These are phyloP conservation scores for Biscogniauxia marginata DNA, from an alignment of 2,329 filamentous ascomycete genomes.

Conservation along the genomic window DNA sequence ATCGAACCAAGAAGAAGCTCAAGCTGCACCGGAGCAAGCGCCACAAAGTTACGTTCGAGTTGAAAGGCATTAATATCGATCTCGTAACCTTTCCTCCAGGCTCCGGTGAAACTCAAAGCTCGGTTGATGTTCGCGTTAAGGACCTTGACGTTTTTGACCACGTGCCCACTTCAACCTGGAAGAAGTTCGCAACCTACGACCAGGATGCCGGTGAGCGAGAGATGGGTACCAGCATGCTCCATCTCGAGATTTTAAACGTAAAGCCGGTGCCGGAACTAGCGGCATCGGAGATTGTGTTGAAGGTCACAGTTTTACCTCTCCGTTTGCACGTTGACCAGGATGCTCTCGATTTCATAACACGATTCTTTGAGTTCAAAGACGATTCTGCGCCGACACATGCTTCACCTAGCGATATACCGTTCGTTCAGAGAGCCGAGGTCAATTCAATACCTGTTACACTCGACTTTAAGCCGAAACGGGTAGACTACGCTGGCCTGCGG, in stretches of 20 bases:
- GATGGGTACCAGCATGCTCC: constrained; percentile 83
- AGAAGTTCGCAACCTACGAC: constrained; percentile 94
- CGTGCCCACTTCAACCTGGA: constrained; percentile 94
- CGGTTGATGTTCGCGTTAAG: constrained; percentile 77
- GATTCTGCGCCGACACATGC: constrained; percentile 56
- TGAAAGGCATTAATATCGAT: constrained; percentile 81
- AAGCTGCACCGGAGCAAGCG: constrained; percentile 80
- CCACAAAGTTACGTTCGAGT: constrained; percentile 94
- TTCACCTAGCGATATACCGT: constrained; percentile 71
- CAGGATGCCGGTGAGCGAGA: constrained; percentile 84
- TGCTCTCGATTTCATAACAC: constrained; percentile 91
- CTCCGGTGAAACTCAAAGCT: constrained; percentile 80
- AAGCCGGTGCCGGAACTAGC: constrained; percentile 80
- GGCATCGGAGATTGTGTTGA: constrained; percentile 85
- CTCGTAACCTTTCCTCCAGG: constrained; percentile 75
- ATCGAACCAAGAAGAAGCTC: constrained; percentile 57
- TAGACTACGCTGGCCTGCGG: constrained; percentile 88
- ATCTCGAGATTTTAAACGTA: constrained; percentile 84
- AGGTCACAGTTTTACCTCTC: constrained; percentile 75
- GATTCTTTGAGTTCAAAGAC: constrained; percentile 98
- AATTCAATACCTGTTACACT: constrained; percentile 77
- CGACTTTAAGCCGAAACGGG: constrained; percentile 98
- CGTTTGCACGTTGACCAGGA: constrained; percentile 96
- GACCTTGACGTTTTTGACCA: constrained; percentile 93
- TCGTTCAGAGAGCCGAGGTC: constrained; percentile 86